Evolutionary conservation across 1,284 basidiomycete genomes (phyloP).

Genomic region (Cerrena zonata): DNA sequence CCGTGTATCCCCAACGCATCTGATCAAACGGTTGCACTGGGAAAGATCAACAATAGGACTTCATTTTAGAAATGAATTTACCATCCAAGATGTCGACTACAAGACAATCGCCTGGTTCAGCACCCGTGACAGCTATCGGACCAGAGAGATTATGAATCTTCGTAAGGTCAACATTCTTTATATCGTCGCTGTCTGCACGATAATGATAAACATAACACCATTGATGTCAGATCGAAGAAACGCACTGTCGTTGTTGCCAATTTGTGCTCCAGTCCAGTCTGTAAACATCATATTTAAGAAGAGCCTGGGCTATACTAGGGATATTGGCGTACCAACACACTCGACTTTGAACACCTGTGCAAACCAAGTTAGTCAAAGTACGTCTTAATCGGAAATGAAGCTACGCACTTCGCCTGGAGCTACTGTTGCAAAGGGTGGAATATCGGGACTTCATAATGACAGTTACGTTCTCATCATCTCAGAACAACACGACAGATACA

Average conservation of each 20-base stretch:
- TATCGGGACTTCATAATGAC: conserved; percentile 49
- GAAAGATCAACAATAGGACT: not conserved
- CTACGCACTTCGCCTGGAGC: conserved; percentile 53
- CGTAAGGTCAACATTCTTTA: conserved; percentile 59
- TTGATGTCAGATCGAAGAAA: conserved; percentile 11
- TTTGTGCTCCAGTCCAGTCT: conserved; percentile 76
- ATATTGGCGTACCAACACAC: conserved; percentile 49
- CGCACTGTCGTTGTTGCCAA: conserved; percentile 69
- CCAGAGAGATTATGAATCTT: conserved; percentile 72
- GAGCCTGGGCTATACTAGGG: not conserved
- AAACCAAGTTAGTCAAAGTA: conserved; percentile 4
- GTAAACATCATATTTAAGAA: not conserved
- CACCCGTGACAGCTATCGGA: conserved; percentile 68
- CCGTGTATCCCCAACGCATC: conserved; percentile 79
- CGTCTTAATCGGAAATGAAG: not conserved
- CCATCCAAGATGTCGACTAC: conserved; percentile 75
- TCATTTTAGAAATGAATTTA: conserved; percentile 20
- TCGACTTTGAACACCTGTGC: conserved; percentile 63
- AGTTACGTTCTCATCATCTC: not conserved
- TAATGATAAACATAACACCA: too few species aligned
- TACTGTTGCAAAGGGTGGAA: conserved; percentile 58
- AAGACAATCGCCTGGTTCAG: conserved; percentile 74
- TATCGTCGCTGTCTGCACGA: conserved; percentile 55
- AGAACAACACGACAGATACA: too few species aligned
- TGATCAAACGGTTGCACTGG: conserved; percentile 65